Evolutionary conservation across 176 grass and related monocot genomes (phyloP), one percentile per base, ranked within the genome.

Genomic region (Ananas comosus): DNA sequence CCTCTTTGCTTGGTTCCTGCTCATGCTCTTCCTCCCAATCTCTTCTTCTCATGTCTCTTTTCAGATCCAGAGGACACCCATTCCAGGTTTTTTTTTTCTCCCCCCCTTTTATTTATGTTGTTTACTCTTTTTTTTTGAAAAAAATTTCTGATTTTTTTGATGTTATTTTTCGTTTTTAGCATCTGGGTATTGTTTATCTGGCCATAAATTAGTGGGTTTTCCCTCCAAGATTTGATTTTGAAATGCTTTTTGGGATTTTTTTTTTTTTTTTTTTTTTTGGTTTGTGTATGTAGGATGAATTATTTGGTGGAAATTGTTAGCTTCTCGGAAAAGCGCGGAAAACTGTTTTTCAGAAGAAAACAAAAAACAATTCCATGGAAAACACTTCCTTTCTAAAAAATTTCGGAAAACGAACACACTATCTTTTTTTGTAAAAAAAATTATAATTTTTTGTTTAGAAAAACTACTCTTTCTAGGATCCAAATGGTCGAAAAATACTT

Each of bases 1-100:
- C 65, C 64, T 73, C 58, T 66, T 77, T 48, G 11, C 77, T 67
- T 67, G 2, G 68, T 59, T 80, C 65, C 72, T 87, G 11, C 77
- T 88, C 47, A 80, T 83, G 73, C 42, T 70, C 58, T 64, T 64
- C 70, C 65, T 88, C 12, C 81, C 85, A 10, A 74, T 88, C 72
- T 83, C 80, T 59, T 64, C 47, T 28, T 70, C 66, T 69, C 64
- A 18, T 9, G 64, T 72, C 51, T 64, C 54, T 48, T 53, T 81
- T 23, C 64, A 74, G 64, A 70, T 70, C 50, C 76, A 74, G 25
- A 47, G 0, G 48, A 65, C 73, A 49, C 51, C 51, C 51, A 2
- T 9, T 70, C 64, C 75, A 83, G 81, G 85, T 83, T 77, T 50
- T 22, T 57, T 48, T 9, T 19, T 3, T n/a, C n/a, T 1, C 22